Conservation (phyloP, 495 filamentous ascomycete genomes). For the Amphirosellinia nigrospora region DNA sequence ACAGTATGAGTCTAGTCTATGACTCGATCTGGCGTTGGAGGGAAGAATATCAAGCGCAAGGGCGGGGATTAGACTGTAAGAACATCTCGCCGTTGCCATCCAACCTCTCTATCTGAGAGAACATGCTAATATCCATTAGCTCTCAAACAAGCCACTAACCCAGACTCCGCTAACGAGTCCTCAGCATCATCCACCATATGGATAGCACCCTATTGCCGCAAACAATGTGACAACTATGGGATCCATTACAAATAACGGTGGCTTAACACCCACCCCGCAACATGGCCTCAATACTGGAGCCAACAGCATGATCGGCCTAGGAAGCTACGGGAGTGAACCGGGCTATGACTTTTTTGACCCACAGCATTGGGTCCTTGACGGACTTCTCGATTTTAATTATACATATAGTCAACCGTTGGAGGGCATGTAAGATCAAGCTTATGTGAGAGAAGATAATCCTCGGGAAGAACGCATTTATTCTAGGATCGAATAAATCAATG, state of each 20-base stretch:
- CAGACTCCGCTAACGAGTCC: constrained; percentile 76
- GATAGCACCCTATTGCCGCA: constrained; percentile 57
- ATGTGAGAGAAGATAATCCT: not conserved
- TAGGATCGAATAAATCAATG: constrained; percentile 4
- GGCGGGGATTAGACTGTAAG: constrained; percentile 78
- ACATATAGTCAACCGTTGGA: constrained; percentile 56
- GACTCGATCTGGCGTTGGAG: constrained; percentile 95
- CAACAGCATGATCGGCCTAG: constrained; percentile 49
- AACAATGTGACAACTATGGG: constrained; percentile 39
- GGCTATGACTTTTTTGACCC: constrained; percentile 89
- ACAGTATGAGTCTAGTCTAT: constrained; percentile 92
- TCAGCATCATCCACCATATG: constrained; percentile 69
- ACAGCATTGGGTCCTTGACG: constrained; percentile 88
- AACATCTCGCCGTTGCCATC: constrained; percentile 26
- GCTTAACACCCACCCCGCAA: constrained; percentile 53
- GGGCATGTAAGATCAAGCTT: constrained; percentile 43
- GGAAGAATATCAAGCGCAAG: constrained; percentile 81
- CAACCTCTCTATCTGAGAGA: constrained; percentile 28
- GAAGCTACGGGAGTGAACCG: constrained; percentile 63
- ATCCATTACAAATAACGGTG: constrained; percentile 50
- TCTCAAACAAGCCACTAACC: constrained; percentile 86
- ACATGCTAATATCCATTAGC: constrained; percentile 57
- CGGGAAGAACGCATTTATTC: not conserved
- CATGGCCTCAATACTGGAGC: constrained; percentile 47
- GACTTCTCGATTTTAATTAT: constrained; percentile 80